Evolutionary conservation across 768 basidiomycete genomes (phyloP), one percentile per base, ranked within the genome.

Genomic region (Russula sp.): DNA sequence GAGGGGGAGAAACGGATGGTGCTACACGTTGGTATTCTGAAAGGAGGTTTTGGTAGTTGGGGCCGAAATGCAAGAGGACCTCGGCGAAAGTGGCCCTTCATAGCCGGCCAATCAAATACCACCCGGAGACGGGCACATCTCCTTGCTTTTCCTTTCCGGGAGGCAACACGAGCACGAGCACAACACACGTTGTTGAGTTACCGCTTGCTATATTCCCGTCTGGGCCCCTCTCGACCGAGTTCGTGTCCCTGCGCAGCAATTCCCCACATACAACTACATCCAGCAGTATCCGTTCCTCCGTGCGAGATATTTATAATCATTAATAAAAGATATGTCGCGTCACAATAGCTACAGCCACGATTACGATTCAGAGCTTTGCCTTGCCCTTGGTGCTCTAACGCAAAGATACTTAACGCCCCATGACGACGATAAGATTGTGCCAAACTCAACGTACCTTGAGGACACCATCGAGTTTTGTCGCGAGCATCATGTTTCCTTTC

Each of bases 401-500:
- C 22, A 31, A 13, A 27, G 4, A n/a, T 3, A 6, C 6, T 63
- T 22, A 55, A 22, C 45, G 27, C 11, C 32, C n/a, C 8, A 11
- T 6, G 42, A 42, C 27, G 22, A 27, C 5, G 35, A 44, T 2
- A 14, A 8, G 13, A 42, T 10, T 9, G 7, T 27, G 40, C 4
- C 9, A 16, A 2, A 22, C 0, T 10, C 13, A 40, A 68, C 79
- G 57, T 59, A 91, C 92, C 82, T 89, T 90, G 55, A 98, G 81
- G 14, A 98, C 82, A 10, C 77, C 79, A 67, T 89, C 88, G 40
- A 97, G 88, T 75, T 96, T 98, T 31, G 92, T 95, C 1, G 90
- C 92, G 65, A 95, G 82, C 91, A 95, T 94, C 75, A 94, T 85
- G 76, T 94, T 94, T 59, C 92, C 93, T 73, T 83, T 88, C 16